Base-by-base conservation (phyloP, 257 asterid species). In the Solanum pennellii region DNA sequence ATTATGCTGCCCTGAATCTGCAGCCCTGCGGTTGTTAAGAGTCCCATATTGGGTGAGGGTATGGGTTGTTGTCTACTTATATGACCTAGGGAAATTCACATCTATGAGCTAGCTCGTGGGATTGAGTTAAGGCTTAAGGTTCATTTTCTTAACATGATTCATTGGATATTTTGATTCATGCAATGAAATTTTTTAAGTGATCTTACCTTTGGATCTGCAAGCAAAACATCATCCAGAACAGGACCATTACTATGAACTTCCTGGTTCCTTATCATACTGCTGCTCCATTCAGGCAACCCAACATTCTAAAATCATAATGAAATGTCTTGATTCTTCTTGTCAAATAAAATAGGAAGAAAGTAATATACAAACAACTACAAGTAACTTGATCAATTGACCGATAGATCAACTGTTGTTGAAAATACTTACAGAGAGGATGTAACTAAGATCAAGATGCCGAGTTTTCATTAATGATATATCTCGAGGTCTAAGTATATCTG, bases 211-310 rank as follows among this genome's bases (percentile, higher is more conserved):
- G 90, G 93, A 83, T 96, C 99, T 41, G 97, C 89, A 86, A 97
- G 98, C 89, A 97, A 77, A 6, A 89, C 89, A 86, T 97, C 99
- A 90, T 97, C 99, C 83, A 97, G 92, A 88, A 97, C 99, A 80
- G 96, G 99, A 80, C 99, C 99, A 86, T 97, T 97, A 59, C 92
- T 91, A 86, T 97, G 99, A 89, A 96, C 99, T 88, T 93, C 99
- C 90, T 97, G 99, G 49, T 92, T 94, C 93, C 99, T 91, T 89
- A 96, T 96, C 88, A 72, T 85, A 66, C 95, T 94, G 94, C 99
- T 97, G 96, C 95, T 95, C 98, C 93, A 94, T 91, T 93, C 94
- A 39, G 99, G 98, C 60, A 95, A 88, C 27, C 99, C 99, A 29
- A 91, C 99, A 90, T 73, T 93, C 99, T 97, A 84, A 71, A 89